Percentiles rank a stretch among this genome's conserved stretches.
Conservation (phyloP, 1,284 basidiomycete species). For the Leccinum angustisporum region DNA sequence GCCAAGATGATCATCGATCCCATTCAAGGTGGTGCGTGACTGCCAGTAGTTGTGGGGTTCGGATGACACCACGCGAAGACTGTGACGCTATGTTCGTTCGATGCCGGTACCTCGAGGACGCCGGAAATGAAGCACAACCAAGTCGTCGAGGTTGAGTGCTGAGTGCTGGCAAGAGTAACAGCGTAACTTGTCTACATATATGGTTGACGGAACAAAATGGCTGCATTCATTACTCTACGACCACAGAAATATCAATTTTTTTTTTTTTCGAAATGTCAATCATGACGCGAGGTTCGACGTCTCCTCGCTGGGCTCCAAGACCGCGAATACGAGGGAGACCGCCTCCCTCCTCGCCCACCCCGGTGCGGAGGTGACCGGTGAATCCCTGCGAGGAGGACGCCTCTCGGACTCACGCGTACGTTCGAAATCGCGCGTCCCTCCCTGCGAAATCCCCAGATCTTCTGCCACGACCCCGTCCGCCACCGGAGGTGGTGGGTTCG, state of each 20-base stretch:
- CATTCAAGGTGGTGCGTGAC: slow-evolving; percentile 14
- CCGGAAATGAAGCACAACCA: slow-evolving; percentile 1
- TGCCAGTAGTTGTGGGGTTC: neutral
- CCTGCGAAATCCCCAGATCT: slow-evolving; percentile 39
- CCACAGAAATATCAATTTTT: neutral
- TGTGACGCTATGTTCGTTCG: slow-evolving; percentile 8
- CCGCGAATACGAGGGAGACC: slow-evolving; percentile 36
- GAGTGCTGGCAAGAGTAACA: neutral
- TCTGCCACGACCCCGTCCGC: slow-evolving; percentile 42
- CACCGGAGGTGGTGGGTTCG: slow-evolving; percentile 44
- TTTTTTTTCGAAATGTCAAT: slow-evolving; percentile 21
- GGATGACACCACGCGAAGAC: neutral
- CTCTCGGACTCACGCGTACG: slow-evolving; percentile 34
- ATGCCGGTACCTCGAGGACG: slow-evolving; percentile 13
- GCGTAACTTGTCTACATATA: neutral
- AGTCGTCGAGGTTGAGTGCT: neutral
- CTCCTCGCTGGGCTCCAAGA: slow-evolving; percentile 36
- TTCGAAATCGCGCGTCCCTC: slow-evolving; percentile 36
- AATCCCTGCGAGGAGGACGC: slow-evolving; percentile 42
- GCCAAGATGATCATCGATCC: slow-evolving; percentile 15
- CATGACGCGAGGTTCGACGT: slow-evolving; percentile 33
- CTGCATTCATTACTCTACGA: neutral
- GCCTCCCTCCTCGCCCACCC: slow-evolving; percentile 40
- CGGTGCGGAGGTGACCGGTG: slow-evolving; percentile 39
- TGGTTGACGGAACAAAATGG: neutral